Evolutionary conservation across 106 monocot genomes (phyloP).

Genomic region (Acorus calamus): DNA sequence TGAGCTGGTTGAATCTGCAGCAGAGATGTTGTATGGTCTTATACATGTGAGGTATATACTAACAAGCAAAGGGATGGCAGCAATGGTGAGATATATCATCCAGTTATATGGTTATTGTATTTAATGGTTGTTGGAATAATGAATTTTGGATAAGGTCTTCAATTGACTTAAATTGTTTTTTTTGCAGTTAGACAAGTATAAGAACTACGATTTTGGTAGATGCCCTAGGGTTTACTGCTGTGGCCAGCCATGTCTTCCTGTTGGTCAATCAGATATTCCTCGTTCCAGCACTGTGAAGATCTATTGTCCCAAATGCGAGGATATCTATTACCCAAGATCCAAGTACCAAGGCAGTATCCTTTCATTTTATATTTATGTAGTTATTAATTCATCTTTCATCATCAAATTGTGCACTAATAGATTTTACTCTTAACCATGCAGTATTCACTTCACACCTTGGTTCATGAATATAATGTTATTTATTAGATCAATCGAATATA

Average conservation of each 20-base stretch:
- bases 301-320: slow-evolving; percentile 85
- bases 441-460: too few relatives aligned
- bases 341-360: slow-evolving; percentile 96
- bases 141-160: neutral
- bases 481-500: too few relatives aligned
- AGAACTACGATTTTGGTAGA: slow-evolving; percentile 78
- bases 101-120: neutral
- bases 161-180: neutral
- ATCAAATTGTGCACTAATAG: too few relatives aligned
- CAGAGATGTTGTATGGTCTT: slow-evolving; percentile 83
- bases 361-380: neutral
- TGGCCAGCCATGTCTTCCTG: slow-evolving; percentile 76
- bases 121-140: neutral
- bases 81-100: slow-evolving; percentile 39
- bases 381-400: too few relatives aligned
- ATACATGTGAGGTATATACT: slow-evolving; percentile 78
- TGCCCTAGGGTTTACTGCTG: slow-evolving; percentile 74
- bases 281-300: slow-evolving; percentile 75
- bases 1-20: slow-evolving; percentile 81
- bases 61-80: slow-evolving; percentile 65
- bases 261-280: slow-evolving; percentile 77
- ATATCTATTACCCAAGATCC: slow-evolving; percentile 75
- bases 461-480: too few relatives aligned
- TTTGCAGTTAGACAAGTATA: slow-evolving; percentile 65
- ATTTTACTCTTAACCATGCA: too few relatives aligned